Evolutionary conservation across 306 rosid species (phyloP).

Genomic region (Vigna radiata): DNA sequence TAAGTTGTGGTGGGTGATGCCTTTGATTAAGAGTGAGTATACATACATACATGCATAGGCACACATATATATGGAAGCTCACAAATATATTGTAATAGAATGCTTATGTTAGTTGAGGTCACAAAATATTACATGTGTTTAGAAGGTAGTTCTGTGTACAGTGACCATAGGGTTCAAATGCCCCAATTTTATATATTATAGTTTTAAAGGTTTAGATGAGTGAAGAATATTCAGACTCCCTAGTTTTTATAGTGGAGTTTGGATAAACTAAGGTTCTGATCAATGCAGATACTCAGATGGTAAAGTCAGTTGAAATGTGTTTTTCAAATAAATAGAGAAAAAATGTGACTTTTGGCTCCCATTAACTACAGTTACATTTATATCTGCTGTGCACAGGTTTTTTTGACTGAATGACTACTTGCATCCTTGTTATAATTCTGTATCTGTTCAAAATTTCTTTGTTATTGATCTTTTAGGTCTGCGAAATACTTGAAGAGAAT

Average conservation of each 20-base stretch:
- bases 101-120: slow-evolving; percentile 14
- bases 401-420: slow-evolving; percentile 29
- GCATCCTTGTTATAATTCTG: slow-evolving; percentile 33
- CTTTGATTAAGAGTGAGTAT: slow-evolving; percentile 10
- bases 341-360: slow-evolving; percentile 22
- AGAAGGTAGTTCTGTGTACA: slow-evolving; percentile 15
- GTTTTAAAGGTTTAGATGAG: slow-evolving; percentile 28
- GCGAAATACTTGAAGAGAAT: slow-evolving; percentile 92
- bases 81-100: slow-evolving; percentile 30
- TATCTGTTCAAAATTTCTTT: neutral
- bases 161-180: slow-evolving; percentile 2
- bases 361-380: slow-evolving; percentile 27
- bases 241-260: neutral
- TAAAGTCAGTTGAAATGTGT: neutral
- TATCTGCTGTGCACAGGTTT: slow-evolving; percentile 3
- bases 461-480: slow-evolving; percentile 60
- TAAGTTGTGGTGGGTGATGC: neutral
- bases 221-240: neutral
- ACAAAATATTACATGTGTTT: slow-evolving; percentile 12
- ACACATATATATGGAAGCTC: neutral
- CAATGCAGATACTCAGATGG: slow-evolving; percentile 18
- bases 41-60: neutral
- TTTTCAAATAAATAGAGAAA: slow-evolving; percentile 16
- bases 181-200: no score
- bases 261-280: slow-evolving; percentile 23